These are phyloP conservation scores for Citrus sp. DNA, from an alignment of 345 rosid species.

Conservation along the genomic window DNA sequence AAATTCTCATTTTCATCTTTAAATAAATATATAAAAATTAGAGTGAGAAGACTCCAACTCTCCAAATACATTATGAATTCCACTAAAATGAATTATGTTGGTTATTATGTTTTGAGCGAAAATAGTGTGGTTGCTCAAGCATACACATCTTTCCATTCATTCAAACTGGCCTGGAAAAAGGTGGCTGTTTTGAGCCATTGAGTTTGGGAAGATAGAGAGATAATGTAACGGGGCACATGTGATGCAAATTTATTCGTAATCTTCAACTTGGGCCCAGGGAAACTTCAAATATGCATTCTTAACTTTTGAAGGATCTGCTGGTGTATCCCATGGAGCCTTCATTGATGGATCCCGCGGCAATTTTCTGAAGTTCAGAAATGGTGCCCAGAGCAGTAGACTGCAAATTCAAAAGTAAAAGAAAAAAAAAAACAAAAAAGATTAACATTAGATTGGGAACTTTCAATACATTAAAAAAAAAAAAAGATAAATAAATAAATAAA, in stretches of 20 bases:
- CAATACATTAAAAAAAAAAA: too few species aligned
- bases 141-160: background rate
- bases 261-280: slow-evolving; percentile 84
- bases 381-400: slow-evolving; percentile 83
- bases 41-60: too few species aligned
- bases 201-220: background rate
- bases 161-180: background rate
- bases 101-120: background rate
- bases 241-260: slow-evolving; percentile 37
- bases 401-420: background rate
- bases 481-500: too few species aligned
- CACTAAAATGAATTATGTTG: background rate
- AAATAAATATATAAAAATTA: too few species aligned
- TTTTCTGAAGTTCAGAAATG: slow-evolving; percentile 88
- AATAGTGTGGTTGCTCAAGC: background rate
- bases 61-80: too few species aligned
- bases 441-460: background rate
- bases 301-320: slow-evolving; percentile 57
- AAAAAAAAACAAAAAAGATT: too few species aligned
- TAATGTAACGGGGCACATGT: too few species aligned
- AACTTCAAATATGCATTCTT: slow-evolving; percentile 50
- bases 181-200: background rate
- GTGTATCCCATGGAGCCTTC: slow-evolving; percentile 82
- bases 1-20: too few species aligned
- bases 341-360: slow-evolving; percentile 79